Base-by-base conservation (phyloP, 306 rosid species). In the Cucumis hystrix region DNA sequence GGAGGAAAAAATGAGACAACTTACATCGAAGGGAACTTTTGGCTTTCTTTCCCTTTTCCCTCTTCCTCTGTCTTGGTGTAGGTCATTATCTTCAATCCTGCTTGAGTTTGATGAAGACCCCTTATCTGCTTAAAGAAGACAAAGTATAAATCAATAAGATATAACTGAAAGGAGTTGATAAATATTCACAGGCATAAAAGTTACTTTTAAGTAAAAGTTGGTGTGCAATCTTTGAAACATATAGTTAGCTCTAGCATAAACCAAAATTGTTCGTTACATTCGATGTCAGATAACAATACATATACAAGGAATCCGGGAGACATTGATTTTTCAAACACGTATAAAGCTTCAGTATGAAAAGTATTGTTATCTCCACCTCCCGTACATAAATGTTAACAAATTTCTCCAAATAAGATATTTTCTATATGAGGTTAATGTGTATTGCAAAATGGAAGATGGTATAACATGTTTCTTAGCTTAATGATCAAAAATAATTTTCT, bases 1-100 rank as follows among this genome's bases (percentile, higher is more conserved):
- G 75, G 37, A 51, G 5, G n/a, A 47, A 69, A 15, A 37, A 45
- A 39, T 71, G 78, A 65, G 74, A 75, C 63, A 78, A 81, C 92
- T 87, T 80, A 89, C 97, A 83, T 89, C 97, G 77, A 91, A 91
- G 77, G 84, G 96, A 79, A 87, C 80, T 81, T 82, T 91, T 76
- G 85, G 93, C 80, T 84, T 91, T 10, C 93, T 87, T 77, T 87
- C 85, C 85, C 96, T 87, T 72, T 84, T 89, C 45, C 93, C 96
- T 56, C 93, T 84, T 74, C 91, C 74, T 70, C 82, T 86, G 74
- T 83, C 93, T 63, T 79, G 75, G 74, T 75, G 21, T 74, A 81
- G 75, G 74, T 75, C 47, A 77, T 78, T 84, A 57, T 86, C 84
- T 28, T 67, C 80, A 33, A 82, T 78, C 83, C 84, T 80, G 83